phyloP scores from a whole-genome alignment of 805 yeast species.

The Tetrapisispora namnaoensis region DNA sequence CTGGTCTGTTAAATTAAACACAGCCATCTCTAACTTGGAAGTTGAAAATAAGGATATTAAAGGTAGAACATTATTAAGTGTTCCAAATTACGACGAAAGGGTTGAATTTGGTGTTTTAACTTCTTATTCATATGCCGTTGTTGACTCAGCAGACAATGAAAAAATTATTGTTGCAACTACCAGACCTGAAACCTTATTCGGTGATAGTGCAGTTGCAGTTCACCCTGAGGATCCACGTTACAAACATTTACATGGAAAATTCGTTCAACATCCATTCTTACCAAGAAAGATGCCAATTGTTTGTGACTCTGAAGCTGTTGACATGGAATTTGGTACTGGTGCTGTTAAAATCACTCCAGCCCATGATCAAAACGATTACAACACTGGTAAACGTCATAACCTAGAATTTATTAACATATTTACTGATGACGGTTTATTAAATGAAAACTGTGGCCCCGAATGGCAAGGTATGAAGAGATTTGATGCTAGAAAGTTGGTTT shows the following conservation, averaged over 20 bases:
- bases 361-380: constrained; percentile 94
- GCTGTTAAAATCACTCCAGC: constrained; percentile 99
- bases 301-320: constrained; percentile 88
- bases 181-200: constrained; percentile 96
- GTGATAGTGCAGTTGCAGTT: constrained; percentile 96
- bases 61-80: constrained; percentile 69
- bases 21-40: constrained; percentile 93
- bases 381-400: constrained; percentile 88
- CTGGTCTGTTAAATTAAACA: constrained; percentile 92
- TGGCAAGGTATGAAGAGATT: constrained; percentile 89
- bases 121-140: constrained; percentile 87
- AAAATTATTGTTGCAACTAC: constrained; percentile 90
- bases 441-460: constrained; percentile 80
- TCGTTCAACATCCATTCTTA: constrained; percentile 80
- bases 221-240: constrained; percentile 94
- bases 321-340: constrained; percentile 99
- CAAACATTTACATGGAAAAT: constrained; percentile 90
- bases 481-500: constrained; percentile 81
- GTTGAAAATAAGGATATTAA: constrained; percentile 86
- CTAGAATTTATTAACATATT: constrained; percentile 82
- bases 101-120: constrained; percentile 95
- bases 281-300: constrained; percentile 80
- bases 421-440: constrained; percentile 86
- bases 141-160: constrained; percentile 59
- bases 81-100: constrained; percentile 84